A percentile compares a stretch with the other conserved stretches of the same genome.
Evolutionary conservation across 1,284 basidiomycete species (phyloP).

Genomic region (Tilletia setariae): DNA sequence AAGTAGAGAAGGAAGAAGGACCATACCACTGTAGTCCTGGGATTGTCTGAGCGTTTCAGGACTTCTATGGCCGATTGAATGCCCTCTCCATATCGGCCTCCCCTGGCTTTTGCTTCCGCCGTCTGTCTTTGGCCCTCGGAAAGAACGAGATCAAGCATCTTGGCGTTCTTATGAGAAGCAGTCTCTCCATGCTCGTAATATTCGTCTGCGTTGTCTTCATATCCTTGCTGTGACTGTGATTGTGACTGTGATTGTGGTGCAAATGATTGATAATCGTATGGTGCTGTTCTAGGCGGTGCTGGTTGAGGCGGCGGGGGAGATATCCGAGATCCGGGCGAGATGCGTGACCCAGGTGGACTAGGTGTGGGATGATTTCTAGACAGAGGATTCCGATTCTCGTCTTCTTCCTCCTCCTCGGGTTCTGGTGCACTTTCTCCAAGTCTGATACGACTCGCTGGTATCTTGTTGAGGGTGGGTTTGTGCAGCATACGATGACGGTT

Average conservation of each 20-base stretch:
- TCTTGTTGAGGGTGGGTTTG: slow-evolving; percentile 2
- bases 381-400: neutral
- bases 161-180: slow-evolving; percentile 5
- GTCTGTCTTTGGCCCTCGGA: slow-evolving; percentile 9
- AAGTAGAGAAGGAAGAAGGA: neutral
- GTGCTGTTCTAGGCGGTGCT: neutral
- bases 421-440: neutral
- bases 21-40: slow-evolving; percentile 1
- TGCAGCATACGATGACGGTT: neutral
- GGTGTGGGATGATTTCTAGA: neutral
- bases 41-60: neutral
- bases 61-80: slow-evolving; percentile 8
- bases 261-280: too few species aligned
- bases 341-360: neutral
- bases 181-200: slow-evolving; percentile 12
- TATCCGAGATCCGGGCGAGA: too few species aligned
- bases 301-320: neutral
- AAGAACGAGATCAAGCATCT: slow-evolving; percentile 13
- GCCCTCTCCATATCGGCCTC: slow-evolving; percentile 9
- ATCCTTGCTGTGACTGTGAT: neutral
- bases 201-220: slow-evolving; percentile 6
- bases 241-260: neutral
- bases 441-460: slow-evolving; percentile 3
- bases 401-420: slow-evolving; percentile 12
- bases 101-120: neutral